A percentile compares a stretch with the other conserved stretches of the same genome.
Conservation (phyloP, 2,329 filamentous ascomycete genomes). For the Talaromyces rugulosus region DNA sequence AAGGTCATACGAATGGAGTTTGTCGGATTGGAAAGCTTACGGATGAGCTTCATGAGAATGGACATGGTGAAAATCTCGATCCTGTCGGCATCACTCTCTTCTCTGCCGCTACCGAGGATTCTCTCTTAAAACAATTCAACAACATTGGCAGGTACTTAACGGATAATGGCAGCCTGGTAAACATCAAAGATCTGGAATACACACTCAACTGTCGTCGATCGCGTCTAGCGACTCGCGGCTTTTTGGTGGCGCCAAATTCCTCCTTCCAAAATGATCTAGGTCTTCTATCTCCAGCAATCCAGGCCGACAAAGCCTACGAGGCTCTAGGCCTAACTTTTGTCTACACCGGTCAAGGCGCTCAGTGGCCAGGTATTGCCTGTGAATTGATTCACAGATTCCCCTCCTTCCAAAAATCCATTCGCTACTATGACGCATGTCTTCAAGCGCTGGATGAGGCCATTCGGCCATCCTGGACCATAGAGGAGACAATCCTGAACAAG, state of each 20-base stretch:
- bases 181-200: slow-evolving; percentile 5
- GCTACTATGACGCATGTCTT: background rate
- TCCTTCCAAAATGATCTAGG: background rate
- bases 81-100: no score
- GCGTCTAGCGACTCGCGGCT: background rate
- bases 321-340: slow-evolving; percentile 12
- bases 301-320: background rate
- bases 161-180: background rate
- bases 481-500: background rate
- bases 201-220: slow-evolving; percentile 2
- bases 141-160: background rate
- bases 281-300: background rate
- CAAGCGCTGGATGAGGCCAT: background rate
- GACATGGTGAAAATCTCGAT: background rate
- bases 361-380: slow-evolving; percentile 21
- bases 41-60: background rate
- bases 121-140: slow-evolving; percentile 9
- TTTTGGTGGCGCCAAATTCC: background rate
- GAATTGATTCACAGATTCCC: slow-evolving; percentile 1
- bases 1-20: no score
- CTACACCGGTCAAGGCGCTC: slow-evolving; percentile 27
- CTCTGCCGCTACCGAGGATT: no score
- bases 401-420: background rate
- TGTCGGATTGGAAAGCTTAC: no score
- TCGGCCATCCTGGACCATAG: background rate